Base-by-base conservation (phyloP, 2,329 filamentous ascomycete genomes). In the Thielaviopsis populi region DNA sequence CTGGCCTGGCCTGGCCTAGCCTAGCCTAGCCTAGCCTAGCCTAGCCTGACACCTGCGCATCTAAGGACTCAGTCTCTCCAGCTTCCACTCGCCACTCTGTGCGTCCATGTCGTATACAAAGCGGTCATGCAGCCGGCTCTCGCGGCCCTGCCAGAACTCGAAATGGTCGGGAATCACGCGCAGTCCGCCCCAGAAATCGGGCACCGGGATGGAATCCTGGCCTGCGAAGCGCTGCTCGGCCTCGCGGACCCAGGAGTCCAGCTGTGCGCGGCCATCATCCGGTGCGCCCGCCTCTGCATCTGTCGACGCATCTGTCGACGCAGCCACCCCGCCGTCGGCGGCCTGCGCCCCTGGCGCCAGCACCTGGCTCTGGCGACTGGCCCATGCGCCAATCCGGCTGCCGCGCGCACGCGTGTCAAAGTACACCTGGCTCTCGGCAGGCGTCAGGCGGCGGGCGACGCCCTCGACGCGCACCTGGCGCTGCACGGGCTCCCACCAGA, bases 71-170 rank as follows among this genome's bases (percentile, higher is more conserved):
- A 91, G 73, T 70, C 89, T 83, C 69, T 89, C 80, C 69, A 94
- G 75, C 70, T 75, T 81, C 88, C 87, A 91, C 69, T 74, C 74
- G 19, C 70, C 73, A 24, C 69, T 74, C 62, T 76, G 77, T 60
- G 82, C 79, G 24, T 63, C 50, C 50, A 63, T 63, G 6, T 62
- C 66, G 75, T 96, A 97, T 67, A 85, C 81, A 73, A 99, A 97
- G 27, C 94, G 86, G 78, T 99, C 94, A 75, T 99, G 94, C 74
- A 99, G 76, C 66, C 94, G 81, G 75, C 87, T 96, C 72, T 89
- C 82, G 70, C 94, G 82, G 2, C 94, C 94, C 78, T 96, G 91
- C 84, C 94, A 99, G 73, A 99, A 99, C 80, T 99, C 94, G 59
- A 99, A 81, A 69, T 84, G 83, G 71, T 91, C 87, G 0, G 94